Conservation (phyloP, 2,329 filamentous ascomycete species). For the Fusarium chlamydosporum region DNA sequence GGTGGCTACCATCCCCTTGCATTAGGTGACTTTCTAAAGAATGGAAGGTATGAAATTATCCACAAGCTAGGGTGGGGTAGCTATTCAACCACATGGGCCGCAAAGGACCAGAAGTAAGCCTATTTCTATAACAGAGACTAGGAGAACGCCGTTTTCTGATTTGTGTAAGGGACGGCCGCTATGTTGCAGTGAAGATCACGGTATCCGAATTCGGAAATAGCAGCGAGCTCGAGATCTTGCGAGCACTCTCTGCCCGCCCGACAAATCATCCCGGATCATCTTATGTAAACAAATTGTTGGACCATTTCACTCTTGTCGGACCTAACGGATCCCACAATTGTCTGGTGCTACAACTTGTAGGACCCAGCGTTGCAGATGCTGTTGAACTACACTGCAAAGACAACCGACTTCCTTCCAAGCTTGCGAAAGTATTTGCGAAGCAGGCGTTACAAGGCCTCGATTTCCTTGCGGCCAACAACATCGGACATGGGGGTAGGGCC, state of each 20-base stretch:
- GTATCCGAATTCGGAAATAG: not conserved
- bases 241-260: conserved; percentile 1
- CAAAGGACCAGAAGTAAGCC: conserved; percentile 50
- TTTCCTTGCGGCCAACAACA: conserved; percentile 14
- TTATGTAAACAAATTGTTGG: conserved; percentile 12
- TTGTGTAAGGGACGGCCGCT: conserved; percentile 1
- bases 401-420: conserved; percentile 19
- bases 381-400: conserved; percentile 11
- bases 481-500: conserved; percentile 35
- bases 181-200: conserved; percentile 37
- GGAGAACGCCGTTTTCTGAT: not conserved
- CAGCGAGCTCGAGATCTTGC: conserved; percentile 13
- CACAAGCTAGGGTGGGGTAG: conserved; percentile 62
- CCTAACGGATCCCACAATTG: conserved; percentile 35
- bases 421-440: conserved; percentile 24
- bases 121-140: too few species aligned
- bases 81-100: conserved; percentile 61
- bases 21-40: conserved; percentile 57
- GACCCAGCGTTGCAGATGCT: conserved; percentile 20
- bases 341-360: conserved; percentile 26
- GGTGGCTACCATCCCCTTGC: conserved; percentile 61
- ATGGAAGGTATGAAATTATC: conserved; percentile 59
- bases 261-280: not conserved
- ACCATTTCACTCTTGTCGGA: conserved; percentile 21
- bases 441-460: conserved; percentile 39